Evolutionary conservation across 352 stramenopile genomes (phyloP).

Genomic region (Aphanomyces cochlioides): DNA sequence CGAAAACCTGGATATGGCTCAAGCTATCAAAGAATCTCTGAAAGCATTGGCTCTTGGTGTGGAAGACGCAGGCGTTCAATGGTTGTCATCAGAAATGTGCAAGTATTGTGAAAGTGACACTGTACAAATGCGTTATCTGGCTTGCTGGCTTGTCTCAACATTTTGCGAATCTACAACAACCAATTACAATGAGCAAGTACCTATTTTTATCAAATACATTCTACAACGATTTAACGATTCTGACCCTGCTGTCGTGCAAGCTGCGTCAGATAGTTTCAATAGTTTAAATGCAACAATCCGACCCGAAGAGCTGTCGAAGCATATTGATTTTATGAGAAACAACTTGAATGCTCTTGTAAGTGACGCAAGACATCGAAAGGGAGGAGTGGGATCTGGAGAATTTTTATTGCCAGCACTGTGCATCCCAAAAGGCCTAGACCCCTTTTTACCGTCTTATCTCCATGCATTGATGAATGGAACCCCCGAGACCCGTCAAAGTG

Average conservation of each 20-base stretch:
- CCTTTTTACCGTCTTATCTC: constrained; percentile 97
- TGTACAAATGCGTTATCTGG: constrained; percentile 79
- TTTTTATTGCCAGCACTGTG: constrained; percentile 77
- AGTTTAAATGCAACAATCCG: constrained; percentile 89
- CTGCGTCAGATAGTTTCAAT: constrained; percentile 85
- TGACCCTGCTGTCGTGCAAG: constrained; percentile 84
- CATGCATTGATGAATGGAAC: constrained; percentile 96
- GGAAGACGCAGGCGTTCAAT: constrained; percentile 89
- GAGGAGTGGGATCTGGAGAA: constrained; percentile 70
- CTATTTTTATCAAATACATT: constrained; percentile 95
- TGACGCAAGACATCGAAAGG: constrained; percentile 92
- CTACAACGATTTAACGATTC: constrained; percentile 95
- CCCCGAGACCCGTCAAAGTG: constrained; percentile 82
- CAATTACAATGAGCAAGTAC: constrained; percentile 92
- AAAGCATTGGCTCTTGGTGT: constrained; percentile 79
- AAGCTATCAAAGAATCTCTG: constrained; percentile 70
- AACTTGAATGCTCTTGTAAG: constrained; percentile 96
- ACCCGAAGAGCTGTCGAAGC: constrained; percentile 90
- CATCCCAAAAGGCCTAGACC: constrained; percentile 90
- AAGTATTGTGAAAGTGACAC: constrained; percentile 92
- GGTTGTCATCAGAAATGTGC: constrained; percentile 92
- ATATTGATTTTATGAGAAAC: constrained; percentile 97
- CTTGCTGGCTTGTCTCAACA: constrained; percentile 88
- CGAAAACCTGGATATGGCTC: constrained; percentile 39
- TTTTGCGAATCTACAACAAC: constrained; percentile 83